Evolutionary conservation across 176 grass and related monocot genomes (phyloP).

Genomic region (Aegilops umbellulata): DNA sequence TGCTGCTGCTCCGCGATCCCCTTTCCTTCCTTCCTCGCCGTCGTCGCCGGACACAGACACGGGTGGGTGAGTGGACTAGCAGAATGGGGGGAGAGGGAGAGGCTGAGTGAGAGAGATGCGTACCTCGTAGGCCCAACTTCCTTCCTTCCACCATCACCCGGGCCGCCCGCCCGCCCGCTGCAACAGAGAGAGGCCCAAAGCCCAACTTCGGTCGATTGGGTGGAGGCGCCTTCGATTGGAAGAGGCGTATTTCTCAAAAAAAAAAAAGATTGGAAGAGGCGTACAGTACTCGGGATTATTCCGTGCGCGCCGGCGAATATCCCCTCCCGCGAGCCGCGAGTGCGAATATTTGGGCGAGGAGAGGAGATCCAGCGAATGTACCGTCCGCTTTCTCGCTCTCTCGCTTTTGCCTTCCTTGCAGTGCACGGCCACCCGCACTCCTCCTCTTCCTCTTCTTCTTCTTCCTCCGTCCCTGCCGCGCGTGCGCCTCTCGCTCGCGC

Average conservation of each 20-base stretch:
- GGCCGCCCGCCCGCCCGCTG: background rate
- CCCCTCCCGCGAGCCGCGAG: background rate
- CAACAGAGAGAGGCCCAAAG: accelerated
- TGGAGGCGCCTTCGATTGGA: too few relatives aligned
- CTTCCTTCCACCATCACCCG: too few relatives aligned
- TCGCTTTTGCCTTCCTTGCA: background rate
- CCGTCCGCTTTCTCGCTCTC: background rate
- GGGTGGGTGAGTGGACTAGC: background rate
- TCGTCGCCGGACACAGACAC: background rate
- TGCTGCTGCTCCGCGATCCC: background rate
- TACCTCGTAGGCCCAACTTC: too few relatives aligned
- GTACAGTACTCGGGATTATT: background rate
- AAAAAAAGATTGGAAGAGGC: too few relatives aligned
- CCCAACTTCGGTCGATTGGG: too few relatives aligned
- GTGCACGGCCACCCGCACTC: background rate
- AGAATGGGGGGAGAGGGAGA: too few relatives aligned
- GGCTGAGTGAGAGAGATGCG: too few relatives aligned
- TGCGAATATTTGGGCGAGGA: conserved; percentile 35
- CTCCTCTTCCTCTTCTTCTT: background rate
- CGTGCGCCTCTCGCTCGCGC: background rate
- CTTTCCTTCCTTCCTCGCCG: background rate
- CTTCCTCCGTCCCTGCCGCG: background rate
- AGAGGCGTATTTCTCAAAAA: too few relatives aligned
- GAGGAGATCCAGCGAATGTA: conserved; percentile 32
- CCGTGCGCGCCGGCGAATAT: conserved; percentile 18